A percentile compares a stretch with the other conserved stretches of the same genome.
Conservation (phyloP, 2,329 filamentous ascomycete species). For the Xylaria sp. region DNA sequence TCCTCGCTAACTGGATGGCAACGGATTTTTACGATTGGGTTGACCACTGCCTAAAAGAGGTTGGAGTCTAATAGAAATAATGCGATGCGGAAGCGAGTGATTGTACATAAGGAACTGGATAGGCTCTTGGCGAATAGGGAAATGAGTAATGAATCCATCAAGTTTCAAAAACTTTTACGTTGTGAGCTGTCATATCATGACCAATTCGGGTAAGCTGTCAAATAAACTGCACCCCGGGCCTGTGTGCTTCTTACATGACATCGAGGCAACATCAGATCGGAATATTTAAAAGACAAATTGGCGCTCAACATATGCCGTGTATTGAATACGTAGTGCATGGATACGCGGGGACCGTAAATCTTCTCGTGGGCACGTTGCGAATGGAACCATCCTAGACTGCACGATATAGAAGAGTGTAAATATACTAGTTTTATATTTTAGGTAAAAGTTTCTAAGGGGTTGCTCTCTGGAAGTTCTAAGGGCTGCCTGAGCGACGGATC, state of each 20-base stretch:
- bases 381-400: no score
- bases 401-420: no score
- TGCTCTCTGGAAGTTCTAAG: no score
- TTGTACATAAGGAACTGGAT: neutral
- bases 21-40: conserved; percentile 18
- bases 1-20: conserved; percentile 20
- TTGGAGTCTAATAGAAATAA: neutral
- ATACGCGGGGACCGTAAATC: neutral
- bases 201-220: neutral
- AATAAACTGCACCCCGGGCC: neutral
- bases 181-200: neutral
- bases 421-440: no score
- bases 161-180: conserved; percentile 1
- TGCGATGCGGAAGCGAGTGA: no score
- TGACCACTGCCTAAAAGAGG: conserved; percentile 11
- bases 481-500: no score
- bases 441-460: no score
- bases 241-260: neutral
- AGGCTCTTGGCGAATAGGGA: neutral
- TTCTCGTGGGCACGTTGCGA: neutral
- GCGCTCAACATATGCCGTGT: neutral
- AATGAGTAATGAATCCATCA: neutral
- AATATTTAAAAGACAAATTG: neutral
- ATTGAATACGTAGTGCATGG: neutral
- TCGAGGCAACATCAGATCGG: neutral